phyloP scores from a whole-genome alignment of 768 basidiomycete genomes.

The Suillus alpinus region DNA sequence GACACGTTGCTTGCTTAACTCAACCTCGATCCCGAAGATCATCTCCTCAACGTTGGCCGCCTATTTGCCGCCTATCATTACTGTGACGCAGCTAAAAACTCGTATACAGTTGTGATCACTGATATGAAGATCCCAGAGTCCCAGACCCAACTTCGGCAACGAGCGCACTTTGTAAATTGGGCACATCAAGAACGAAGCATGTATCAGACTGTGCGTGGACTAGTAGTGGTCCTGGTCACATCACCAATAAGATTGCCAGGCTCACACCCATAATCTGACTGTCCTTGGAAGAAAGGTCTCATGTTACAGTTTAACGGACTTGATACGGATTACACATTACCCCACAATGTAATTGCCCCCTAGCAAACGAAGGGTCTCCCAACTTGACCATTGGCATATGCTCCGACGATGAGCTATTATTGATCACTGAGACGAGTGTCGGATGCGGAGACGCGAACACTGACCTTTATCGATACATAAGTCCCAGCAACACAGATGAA shows the following conservation, averaged over 20 bases:
- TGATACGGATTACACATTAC: not conserved
- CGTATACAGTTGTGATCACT: not conserved
- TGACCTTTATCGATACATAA: conserved; percentile 50
- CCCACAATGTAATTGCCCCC: conserved; percentile 1
- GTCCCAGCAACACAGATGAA: conserved; percentile 55
- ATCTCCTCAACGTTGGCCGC: not conserved
- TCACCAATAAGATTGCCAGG: not conserved
- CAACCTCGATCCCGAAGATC: not conserved
- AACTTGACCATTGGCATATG: conserved; percentile 40
- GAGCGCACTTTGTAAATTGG: not conserved
- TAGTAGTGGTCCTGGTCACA: not conserved
- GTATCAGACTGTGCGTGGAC: not conserved
- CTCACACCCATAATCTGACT: not conserved
- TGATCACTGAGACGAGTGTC: conserved; percentile 1
- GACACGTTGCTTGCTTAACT: not conserved
- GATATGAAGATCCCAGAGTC: not conserved
- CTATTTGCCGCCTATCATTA: not conserved
- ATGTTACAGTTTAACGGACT: not conserved
- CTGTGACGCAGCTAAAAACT: not conserved
- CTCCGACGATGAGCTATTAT: conserved; percentile 42
- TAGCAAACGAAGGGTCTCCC: conserved; percentile 48
- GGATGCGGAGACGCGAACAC: conserved; percentile 8
- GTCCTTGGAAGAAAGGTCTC: not conserved
- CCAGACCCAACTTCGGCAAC: not conserved
- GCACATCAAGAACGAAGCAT: not conserved